phyloP scores from a whole-genome alignment of 495 filamentous ascomycete genomes.

The Neurospora sp. region DNA sequence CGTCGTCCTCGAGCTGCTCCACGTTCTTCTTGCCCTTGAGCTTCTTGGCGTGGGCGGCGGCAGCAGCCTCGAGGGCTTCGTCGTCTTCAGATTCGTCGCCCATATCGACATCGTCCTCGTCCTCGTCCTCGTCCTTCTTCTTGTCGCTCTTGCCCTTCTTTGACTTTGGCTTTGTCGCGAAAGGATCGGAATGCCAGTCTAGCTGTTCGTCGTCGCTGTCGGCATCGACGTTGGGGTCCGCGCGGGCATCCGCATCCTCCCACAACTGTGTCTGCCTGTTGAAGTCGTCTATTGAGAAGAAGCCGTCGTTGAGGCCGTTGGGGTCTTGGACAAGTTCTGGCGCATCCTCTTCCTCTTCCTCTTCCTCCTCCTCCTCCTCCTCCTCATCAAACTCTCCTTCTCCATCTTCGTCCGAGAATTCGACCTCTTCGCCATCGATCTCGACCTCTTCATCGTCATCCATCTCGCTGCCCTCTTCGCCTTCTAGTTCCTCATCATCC shows the following conservation, averaged over 20 bases:
- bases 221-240: conserved; percentile 49
- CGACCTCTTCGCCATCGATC: conserved; percentile 15
- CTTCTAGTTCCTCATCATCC: conserved; percentile 29
- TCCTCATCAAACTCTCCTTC: conserved; percentile 18
- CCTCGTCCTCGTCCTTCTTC: conserved; percentile 9
- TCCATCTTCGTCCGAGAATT: conserved; percentile 5
- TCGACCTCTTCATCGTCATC: conserved; percentile 31
- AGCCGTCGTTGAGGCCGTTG: conserved; percentile 76
- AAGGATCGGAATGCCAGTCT: conserved; percentile 72
- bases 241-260: conserved; percentile 67
- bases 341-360: conserved; percentile 25
- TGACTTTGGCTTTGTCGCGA: conserved; percentile 17
- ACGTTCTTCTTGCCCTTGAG: conserved; percentile 8
- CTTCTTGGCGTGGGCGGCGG: neutral
- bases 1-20: conserved; percentile 33
- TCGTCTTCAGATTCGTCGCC: conserved; percentile 42
- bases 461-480: conserved; percentile 30
- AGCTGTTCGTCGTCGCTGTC: conserved; percentile 71
- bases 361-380: conserved; percentile 18
- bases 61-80: conserved; percentile 4
- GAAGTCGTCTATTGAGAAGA: conserved; percentile 97
- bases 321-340: conserved; percentile 41
- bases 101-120: conserved; percentile 13
- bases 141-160: conserved; percentile 4
- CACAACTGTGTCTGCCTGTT: conserved; percentile 83